Evolutionary conservation across 1,284 basidiomycete genomes (phyloP).

Genomic region (Sphagnurus paluster): DNA sequence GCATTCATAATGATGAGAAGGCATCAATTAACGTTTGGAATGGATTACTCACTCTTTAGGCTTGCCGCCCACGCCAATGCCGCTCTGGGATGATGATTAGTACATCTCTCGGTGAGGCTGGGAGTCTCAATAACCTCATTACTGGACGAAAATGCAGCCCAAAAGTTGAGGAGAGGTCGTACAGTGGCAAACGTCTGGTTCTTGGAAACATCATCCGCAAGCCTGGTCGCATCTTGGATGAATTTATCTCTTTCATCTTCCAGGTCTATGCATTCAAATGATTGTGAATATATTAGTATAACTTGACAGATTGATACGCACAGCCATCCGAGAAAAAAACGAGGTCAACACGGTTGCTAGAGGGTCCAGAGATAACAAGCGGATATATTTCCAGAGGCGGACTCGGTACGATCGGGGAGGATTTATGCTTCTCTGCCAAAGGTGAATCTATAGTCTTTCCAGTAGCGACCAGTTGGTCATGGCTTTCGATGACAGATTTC

Average conservation of each 20-base stretch:
- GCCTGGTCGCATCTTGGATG: slow-evolving; percentile 61
- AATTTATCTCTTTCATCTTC: slow-evolving; percentile 64
- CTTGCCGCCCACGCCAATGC: slow-evolving; percentile 68
- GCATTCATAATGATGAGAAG: neutral
- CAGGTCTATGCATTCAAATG: slow-evolving; percentile 48
- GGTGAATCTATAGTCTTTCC: neutral
- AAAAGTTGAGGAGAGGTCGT: slow-evolving; percentile 77
- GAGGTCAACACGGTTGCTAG: slow-evolving; percentile 69
- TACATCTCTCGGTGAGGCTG: too few relatives aligned
- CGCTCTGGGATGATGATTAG: slow-evolving; percentile 54
- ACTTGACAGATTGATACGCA: slow-evolving; percentile 39
- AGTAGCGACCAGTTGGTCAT: neutral
- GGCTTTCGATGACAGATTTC: neutral
- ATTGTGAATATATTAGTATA: slow-evolving; percentile 4
- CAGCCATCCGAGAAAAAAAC: slow-evolving; percentile 86
- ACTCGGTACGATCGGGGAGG: slow-evolving; percentile 8
- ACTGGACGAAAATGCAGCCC: slow-evolving; percentile 79
- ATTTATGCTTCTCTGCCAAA: neutral
- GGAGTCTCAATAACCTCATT: slow-evolving; percentile 67
- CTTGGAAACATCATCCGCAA: slow-evolving; percentile 69
- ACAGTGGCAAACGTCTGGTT: slow-evolving; percentile 81
- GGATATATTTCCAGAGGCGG: slow-evolving; percentile 58
- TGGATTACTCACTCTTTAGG: slow-evolving; percentile 60
- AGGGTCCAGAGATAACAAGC: slow-evolving; percentile 62
- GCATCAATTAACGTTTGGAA: neutral